A percentile compares a stretch with the other conserved stretches of the same genome.
Conservation (phyloP, 129 eudicot species). For the Ambrosia trifida region DNA sequence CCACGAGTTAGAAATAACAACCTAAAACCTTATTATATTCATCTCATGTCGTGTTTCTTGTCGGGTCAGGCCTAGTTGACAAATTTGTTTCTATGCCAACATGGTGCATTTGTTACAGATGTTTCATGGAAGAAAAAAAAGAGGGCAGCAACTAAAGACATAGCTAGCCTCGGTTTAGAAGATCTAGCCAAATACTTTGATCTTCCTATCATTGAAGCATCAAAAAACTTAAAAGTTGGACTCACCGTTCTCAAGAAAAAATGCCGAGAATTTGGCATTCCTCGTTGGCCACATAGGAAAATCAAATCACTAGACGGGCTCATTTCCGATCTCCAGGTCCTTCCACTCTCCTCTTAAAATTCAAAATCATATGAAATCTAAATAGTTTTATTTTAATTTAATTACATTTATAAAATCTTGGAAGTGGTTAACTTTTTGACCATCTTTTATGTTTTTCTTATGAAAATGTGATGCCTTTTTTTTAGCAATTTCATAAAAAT, state of each 20-base stretch:
- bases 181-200: conserved; percentile 57
- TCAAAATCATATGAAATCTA: background rate
- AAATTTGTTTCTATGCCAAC: conserved; percentile 13
- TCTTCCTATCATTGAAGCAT: conserved; percentile 52
- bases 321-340: conserved; percentile 58
- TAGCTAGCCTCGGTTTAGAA: conserved; percentile 49
- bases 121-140: conserved; percentile 42
- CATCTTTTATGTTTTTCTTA: background rate
- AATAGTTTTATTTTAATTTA: background rate
- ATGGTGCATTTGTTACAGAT: conserved; percentile 27
- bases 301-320: conserved; percentile 59
- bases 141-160: conserved; percentile 48
- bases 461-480: background rate
- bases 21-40: too few species aligned
- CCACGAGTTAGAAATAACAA: too few species aligned
- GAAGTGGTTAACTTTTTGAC: background rate
- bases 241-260: conserved; percentile 60
- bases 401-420: background rate
- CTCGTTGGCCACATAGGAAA: conserved; percentile 70
- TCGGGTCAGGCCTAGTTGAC: too few species aligned
- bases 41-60: too few species aligned
- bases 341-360: background rate
- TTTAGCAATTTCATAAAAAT: background rate
- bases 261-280: conserved; percentile 64
- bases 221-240: conserved; percentile 50